A percentile compares a stretch with the other conserved stretches of the same genome.
These are phyloP conservation scores for Arthromyces matolae DNA, from an alignment of 768 basidiomycete species.

Conservation along the genomic window DNA sequence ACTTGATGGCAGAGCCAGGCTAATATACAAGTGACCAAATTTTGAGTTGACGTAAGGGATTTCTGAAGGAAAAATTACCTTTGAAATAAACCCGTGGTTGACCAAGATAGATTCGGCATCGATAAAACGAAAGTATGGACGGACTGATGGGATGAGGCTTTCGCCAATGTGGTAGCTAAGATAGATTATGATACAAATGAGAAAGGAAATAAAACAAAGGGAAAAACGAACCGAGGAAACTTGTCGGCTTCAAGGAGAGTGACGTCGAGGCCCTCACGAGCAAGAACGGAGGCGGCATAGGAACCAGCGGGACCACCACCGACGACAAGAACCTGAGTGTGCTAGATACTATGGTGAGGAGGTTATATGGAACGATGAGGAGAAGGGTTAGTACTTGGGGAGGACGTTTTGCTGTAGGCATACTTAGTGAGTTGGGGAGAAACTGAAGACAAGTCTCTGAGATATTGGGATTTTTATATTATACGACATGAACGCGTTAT, in stretches of 20 bases:
- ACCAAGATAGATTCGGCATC: conserved; percentile 50
- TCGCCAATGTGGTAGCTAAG: conserved; percentile 57
- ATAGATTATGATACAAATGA: background rate
- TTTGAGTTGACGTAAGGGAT: too few species aligned
- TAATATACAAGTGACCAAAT: conserved; percentile 22
- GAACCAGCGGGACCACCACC: conserved; percentile 57
- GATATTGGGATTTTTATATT: conserved; percentile 14
- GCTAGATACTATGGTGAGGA: conserved; percentile 27
- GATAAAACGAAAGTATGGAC: conserved; percentile 58
- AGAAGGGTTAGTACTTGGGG: conserved; percentile 12
- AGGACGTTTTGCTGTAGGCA: conserved; percentile 9
- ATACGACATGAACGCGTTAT: too few species aligned
- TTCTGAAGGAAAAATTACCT: conserved; percentile 31
- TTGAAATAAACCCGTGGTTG: conserved; percentile 46
- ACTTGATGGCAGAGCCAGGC: conserved; percentile 63
- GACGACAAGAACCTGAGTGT: conserved; percentile 41
- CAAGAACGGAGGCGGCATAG: conserved; percentile 53
- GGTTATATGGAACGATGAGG: background rate
- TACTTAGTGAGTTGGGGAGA: conserved; percentile 1
- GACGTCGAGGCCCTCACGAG: conserved; percentile 52
- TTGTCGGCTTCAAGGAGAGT: conserved; percentile 50
- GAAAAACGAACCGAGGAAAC: conserved; percentile 42
- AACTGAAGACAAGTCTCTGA: background rate
- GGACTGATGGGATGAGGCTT: conserved; percentile 56
- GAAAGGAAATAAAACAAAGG: background rate